Percentiles rank a stretch among this genome's conserved stretches.
These are phyloP conservation scores for Hyaloscypha finlandica DNA, from an alignment of 495 filamentous ascomycete species.

Conservation along the genomic window DNA sequence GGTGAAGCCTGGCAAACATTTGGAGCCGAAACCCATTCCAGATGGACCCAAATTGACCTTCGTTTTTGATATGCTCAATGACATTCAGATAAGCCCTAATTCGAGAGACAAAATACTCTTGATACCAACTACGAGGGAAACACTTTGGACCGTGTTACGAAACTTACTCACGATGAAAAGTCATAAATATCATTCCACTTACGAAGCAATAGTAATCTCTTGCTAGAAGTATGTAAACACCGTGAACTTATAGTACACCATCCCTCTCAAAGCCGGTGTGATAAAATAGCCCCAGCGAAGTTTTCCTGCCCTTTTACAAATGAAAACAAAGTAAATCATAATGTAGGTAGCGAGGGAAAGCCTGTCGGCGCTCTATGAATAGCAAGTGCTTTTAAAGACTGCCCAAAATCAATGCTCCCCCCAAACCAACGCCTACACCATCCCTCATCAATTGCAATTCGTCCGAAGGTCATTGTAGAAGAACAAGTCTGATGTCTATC, in stretches of 20 bases:
- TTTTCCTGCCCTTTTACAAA: slow-evolving; percentile 14
- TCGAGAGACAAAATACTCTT: no score
- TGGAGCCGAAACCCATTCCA: no score
- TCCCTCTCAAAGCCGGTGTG: neutral
- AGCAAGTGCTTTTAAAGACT: slow-evolving; percentile 15
- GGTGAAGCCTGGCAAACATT: no score
- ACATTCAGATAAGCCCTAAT: no score
- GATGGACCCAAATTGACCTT: no score
- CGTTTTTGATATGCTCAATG: no score
- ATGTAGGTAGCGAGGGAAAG: slow-evolving; percentile 7
- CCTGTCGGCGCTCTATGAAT: slow-evolving; percentile 13
- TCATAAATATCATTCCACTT: neutral
- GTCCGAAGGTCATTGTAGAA: slow-evolving; percentile 18
- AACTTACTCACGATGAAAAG: neutral
- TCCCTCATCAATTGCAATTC: slow-evolving; percentile 15
- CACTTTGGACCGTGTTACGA: neutral
- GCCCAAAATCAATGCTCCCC: slow-evolving; percentile 8
- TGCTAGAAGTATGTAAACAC: slow-evolving; percentile 14
- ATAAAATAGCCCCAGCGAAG: slow-evolving; percentile 1
- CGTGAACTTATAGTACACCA: slow-evolving; percentile 3
- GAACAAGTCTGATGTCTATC: slow-evolving; percentile 25
- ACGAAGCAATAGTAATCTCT: slow-evolving; percentile 4
- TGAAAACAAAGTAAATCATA: slow-evolving; percentile 13
- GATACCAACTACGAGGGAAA: neutral
- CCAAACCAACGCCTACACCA: slow-evolving; percentile 15